phyloP scores from a whole-genome alignment of 192 early-diverging fungal species.

The Gonapodya prolifera region DNA sequence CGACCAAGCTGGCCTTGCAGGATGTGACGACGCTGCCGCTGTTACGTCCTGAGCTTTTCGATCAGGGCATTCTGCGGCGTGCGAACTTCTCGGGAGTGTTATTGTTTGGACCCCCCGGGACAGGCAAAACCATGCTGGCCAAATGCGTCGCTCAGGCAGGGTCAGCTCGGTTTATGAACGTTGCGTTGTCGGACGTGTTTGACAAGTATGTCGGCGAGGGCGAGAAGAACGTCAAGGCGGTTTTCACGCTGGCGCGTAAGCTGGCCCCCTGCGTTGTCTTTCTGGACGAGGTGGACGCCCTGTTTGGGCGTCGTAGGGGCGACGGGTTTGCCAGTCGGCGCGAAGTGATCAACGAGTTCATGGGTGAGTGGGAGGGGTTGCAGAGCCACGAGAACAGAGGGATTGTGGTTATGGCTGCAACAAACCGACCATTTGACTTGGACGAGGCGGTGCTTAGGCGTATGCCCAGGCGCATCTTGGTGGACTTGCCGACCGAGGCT shows the following conservation, averaged over 20 bases:
- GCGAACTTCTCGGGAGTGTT: conserved; percentile 42
- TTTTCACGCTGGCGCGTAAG: conserved; percentile 86
- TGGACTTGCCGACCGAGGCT: conserved; percentile 72
- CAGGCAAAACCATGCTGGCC: conserved; percentile 75
- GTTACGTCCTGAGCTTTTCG: conserved; percentile 63
- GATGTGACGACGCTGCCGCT: conserved; percentile 69
- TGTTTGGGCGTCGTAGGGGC: conserved; percentile 59
- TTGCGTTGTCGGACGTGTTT: conserved; percentile 63
- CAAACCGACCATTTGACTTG: conserved; percentile 91
- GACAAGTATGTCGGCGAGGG: conserved; percentile 92
- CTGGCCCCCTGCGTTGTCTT: conserved; percentile 93
- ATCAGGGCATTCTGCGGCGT: conserved; percentile 40
- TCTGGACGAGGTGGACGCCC: conserved; percentile 78
- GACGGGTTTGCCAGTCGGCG: conserved; percentile 36
- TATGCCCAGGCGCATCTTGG: conserved; percentile 70
- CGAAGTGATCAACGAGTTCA: conserved; percentile 72
- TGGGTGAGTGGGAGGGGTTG: conserved; percentile 90
- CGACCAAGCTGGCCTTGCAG: conserved; percentile 77
- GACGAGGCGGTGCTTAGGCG: conserved; percentile 92
- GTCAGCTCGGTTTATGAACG: conserved; percentile 63
- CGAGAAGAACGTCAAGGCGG: conserved; percentile 88
- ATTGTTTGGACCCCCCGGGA: conserved; percentile 78
- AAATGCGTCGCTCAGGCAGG: conserved; percentile 76
- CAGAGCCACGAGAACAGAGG: not conserved
- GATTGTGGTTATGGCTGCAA: conserved; percentile 37